phyloP scores from a whole-genome alignment of 2,329 filamentous ascomycete genomes.

The Dichotomopilus funicola region DNA sequence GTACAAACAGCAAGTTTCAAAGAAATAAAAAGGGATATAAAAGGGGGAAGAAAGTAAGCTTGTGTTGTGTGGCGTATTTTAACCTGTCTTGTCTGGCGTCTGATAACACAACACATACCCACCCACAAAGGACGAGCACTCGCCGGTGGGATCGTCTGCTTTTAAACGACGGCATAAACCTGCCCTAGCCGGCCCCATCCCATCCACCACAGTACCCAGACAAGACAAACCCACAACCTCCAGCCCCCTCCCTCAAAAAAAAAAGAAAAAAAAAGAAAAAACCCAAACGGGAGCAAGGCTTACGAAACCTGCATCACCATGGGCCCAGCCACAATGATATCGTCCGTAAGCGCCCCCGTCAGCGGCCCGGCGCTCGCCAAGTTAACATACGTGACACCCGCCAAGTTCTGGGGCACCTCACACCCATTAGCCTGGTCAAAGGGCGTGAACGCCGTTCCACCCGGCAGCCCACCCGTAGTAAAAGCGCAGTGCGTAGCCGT shows the following conservation, averaged over 20 bases:
- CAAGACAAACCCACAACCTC: not conserved
- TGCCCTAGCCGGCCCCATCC: too few species aligned
- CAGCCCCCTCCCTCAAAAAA: not conserved
- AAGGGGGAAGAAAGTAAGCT: too few species aligned
- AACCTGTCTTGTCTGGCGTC: too few species aligned
- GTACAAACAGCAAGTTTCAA: too few species aligned
- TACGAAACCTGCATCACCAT: slow-evolving; percentile 51
- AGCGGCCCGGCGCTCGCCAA: slow-evolving; percentile 50
- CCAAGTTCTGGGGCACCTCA: slow-evolving; percentile 53
- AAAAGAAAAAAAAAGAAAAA: not conserved
- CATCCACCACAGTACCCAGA: not conserved
- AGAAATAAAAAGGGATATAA: too few species aligned
- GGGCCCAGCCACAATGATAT: slow-evolving; percentile 59
- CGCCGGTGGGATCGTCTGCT: too few species aligned
- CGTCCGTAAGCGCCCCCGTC: slow-evolving; percentile 50
- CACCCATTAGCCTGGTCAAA: slow-evolving; percentile 52
- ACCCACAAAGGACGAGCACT: too few species aligned
- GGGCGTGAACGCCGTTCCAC: slow-evolving; percentile 53
- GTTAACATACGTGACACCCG: slow-evolving; percentile 61
- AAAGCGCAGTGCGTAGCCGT: slow-evolving; percentile 59
- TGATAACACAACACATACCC: too few species aligned
- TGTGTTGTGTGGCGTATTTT: too few species aligned
- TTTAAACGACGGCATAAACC: too few species aligned
- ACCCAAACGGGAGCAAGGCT: slow-evolving; percentile 10
- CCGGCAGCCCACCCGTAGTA: slow-evolving; percentile 52